Percentiles rank a stretch among this genome's conserved stretches.
phyloP scores from a whole-genome alignment of 225 moss, liverwort and hornwort genomes.

The Pleurozium schreberi region DNA sequence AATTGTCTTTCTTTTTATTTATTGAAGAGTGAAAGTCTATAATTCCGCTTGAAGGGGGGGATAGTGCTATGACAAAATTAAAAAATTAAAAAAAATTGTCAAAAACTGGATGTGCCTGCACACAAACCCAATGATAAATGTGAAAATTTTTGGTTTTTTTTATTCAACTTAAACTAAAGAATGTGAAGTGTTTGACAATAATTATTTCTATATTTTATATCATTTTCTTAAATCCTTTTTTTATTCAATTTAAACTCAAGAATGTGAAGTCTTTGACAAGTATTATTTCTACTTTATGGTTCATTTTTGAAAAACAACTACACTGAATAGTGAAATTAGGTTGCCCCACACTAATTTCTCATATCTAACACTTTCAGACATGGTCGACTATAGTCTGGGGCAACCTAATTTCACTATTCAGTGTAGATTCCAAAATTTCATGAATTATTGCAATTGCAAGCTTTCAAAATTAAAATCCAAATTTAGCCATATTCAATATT shows the following conservation, averaged over 20 bases:
- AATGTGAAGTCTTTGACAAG: background rate
- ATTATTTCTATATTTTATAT: no score
- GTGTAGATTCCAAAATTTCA: background rate
- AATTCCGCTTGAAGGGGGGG: no score
- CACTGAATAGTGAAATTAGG: no score
- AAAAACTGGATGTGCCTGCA: rapidly evolving
- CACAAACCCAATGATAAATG: background rate
- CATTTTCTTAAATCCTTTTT: no score
- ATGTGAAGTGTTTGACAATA: no score
- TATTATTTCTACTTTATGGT: background rate
- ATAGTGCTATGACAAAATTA: no score
- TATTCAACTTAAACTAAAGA: background rate
- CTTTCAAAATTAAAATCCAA: background rate
- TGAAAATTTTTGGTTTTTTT: background rate
- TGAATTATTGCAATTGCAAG: background rate
- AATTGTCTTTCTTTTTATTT: background rate
- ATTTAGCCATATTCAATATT: background rate
- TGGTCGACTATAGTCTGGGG: no score
- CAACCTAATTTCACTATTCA: no score
- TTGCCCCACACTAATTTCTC: no score
- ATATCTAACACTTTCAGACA: no score
- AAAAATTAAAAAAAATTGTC: background rate
- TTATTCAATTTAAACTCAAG: background rate
- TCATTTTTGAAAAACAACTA: background rate
- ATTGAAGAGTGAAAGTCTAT: background rate